These are phyloP conservation scores for Alternaria metachromatica DNA, from an alignment of 2,329 filamentous ascomycete genomes.

Conservation along the genomic window DNA sequence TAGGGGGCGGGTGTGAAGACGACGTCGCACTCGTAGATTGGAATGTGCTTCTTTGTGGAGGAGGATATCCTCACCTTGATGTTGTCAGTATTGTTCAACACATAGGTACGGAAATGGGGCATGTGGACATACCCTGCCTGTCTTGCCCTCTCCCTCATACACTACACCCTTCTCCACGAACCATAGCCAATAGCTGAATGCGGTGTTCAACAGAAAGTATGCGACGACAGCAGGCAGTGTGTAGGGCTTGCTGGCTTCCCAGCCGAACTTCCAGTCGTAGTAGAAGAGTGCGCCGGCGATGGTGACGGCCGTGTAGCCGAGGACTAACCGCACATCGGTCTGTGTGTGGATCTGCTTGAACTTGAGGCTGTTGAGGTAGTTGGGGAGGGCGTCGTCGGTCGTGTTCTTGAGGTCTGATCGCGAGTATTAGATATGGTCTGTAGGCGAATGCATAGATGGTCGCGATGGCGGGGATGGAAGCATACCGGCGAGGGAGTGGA, in stretches of 20 bases:
- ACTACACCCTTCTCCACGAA: conserved; percentile 80
- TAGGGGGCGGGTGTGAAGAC: conserved; percentile 53
- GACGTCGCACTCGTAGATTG: conserved; percentile 79
- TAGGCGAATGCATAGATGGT: conserved; percentile 10
- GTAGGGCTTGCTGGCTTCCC: conserved; percentile 82
- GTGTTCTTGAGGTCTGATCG: conserved; percentile 89
- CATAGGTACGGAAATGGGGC: not conserved
- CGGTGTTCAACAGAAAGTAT: conserved; percentile 80
- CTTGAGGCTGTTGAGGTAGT: conserved; percentile 87
- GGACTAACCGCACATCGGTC: conserved; percentile 78
- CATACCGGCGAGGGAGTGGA: conserved; percentile 71
- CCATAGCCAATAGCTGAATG: conserved; percentile 84
- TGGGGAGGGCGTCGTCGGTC: conserved; percentile 90
- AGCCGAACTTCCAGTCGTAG: conserved; percentile 91
- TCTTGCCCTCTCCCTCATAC: conserved; percentile 75
- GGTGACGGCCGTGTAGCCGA: conserved; percentile 83
- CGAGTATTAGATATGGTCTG: conserved; percentile 17
- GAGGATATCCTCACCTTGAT: conserved; percentile 74
- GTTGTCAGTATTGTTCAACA: not conserved
- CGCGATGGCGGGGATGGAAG: not conserved
- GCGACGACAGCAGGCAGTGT: conserved; percentile 78
- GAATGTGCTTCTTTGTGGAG: conserved; percentile 77
- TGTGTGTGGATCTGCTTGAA: conserved; percentile 84
- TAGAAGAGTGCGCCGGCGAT: conserved; percentile 85
- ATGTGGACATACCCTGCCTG: conserved; percentile 64